A percentile compares a stretch with the other conserved stretches of the same genome.
Conservation (phyloP, 805 yeast species). For the Teunomyces panamensis region DNA sequence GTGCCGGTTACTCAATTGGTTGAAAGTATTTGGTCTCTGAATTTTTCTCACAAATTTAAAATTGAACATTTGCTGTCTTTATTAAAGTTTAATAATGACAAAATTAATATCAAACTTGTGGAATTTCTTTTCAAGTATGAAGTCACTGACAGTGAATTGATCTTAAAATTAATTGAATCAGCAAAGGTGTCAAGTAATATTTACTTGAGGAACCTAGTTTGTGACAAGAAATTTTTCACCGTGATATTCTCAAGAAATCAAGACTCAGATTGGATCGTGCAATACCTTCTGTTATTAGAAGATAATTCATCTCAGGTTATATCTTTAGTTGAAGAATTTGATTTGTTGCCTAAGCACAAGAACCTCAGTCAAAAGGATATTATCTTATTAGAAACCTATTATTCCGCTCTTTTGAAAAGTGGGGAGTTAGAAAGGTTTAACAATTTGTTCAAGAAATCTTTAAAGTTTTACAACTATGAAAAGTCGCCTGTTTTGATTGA, state of each 20-base stretch:
- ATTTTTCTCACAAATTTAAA: constrained; percentile 9
- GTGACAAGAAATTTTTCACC: constrained; percentile 8
- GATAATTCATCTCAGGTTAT: constrained; percentile 4
- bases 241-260: constrained; percentile 8
- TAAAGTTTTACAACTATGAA: neutral
- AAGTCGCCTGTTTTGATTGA: constrained; percentile 14
- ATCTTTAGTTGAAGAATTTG: constrained; percentile 7
- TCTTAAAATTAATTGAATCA: constrained; percentile 8
- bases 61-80: constrained; percentile 12
- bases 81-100: constrained; percentile 22
- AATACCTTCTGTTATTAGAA: constrained; percentile 14
- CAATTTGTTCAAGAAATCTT: constrained; percentile 13
- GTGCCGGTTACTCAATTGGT: constrained; percentile 19
- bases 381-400: constrained; percentile 5
- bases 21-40: constrained; percentile 20
- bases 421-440: constrained; percentile 14
- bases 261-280: constrained; percentile 17
- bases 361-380: neutral
- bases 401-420: constrained; percentile 12
- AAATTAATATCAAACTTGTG: constrained; percentile 20
- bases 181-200: constrained; percentile 14
- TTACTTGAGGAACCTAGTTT: constrained; percentile 16
- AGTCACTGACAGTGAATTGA: constrained; percentile 4
- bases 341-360: constrained; percentile 1
- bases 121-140: constrained; percentile 13